Evolutionary conservation across 2,329 filamentous ascomycete species (phyloP), one percentile per base, ranked within the genome.

Genomic region (Lachnum nothofagi): DNA sequence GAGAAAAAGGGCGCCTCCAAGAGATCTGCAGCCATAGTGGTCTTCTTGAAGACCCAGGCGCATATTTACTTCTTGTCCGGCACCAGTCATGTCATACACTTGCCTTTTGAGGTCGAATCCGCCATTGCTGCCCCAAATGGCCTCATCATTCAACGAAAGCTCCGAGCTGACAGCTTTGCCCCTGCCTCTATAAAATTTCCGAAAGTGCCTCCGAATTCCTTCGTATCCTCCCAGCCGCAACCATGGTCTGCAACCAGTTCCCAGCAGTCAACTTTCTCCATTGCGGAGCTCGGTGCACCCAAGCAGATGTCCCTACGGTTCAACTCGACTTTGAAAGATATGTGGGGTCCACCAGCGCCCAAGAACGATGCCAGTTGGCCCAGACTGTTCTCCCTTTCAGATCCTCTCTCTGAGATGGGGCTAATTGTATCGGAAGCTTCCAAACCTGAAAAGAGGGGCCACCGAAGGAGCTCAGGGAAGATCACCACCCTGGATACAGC

Each of bases 41-140:
- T 98, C 42, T 86, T 97, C 58, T 79, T 98, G 57, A 91, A 88
- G 68, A 91, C 88, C 0, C 91, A 97, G 64, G 90, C 88, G 19
- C 91, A 97, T 65, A 82, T 98, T 56, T 94, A 91, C 73, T 96
- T 94, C 65, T 78, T 97, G 31, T 81, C 86, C 2, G 91, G 91
- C 17, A 84, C 88, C 27, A 93, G 81, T 63, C 88, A 98, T 75
- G 81, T 95, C 50, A 78, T 97, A 41, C 89, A 95, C 65, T 81
- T 98, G 63, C 91, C 91, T 1, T 98, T 98, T 63, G 91, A 97
- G 69, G 86, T 96, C 35, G 89, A 95, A 64, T 82, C 82, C 45
- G 90, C 88, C 24, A 88, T 91, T 66, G 82, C 91, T 29, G 87
- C 88, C 10, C 86, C 90, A 5, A 76, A 82, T 25, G 93, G 93